Conservation (phyloP, 2,329 filamentous ascomycete species). For the Fusarium sterilihyphosum region DNA sequence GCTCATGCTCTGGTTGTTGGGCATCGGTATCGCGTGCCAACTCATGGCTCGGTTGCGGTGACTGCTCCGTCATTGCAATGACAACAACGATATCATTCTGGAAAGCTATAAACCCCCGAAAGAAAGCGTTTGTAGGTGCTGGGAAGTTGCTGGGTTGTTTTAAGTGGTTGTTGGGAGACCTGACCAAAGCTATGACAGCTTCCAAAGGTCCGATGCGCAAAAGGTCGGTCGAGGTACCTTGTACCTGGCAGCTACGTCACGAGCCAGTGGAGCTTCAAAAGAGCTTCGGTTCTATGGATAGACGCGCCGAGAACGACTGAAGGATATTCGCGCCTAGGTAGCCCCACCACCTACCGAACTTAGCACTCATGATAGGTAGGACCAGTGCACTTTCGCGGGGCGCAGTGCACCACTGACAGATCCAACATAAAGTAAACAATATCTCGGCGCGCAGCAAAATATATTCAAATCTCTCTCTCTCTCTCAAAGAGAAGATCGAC, state of each 20-base stretch:
- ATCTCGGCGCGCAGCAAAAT: constrained; percentile 31
- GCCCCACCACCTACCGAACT: constrained; percentile 32
- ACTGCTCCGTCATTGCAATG: constrained; percentile 55
- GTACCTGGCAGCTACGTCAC: constrained; percentile 48
- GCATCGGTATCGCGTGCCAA: constrained; percentile 30
- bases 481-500: background rate
- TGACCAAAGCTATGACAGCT: constrained; percentile 41
- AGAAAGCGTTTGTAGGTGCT: constrained; percentile 14
- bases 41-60: constrained; percentile 48
- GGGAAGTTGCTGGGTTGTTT: constrained; percentile 17
- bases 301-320: constrained; percentile 26
- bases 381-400: constrained; percentile 23
- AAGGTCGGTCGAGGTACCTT: constrained; percentile 29
- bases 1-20: constrained; percentile 32
- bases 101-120: constrained; percentile 20
- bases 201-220: constrained; percentile 21
- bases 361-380: constrained; percentile 15
- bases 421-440: constrained; percentile 32
- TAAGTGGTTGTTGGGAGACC: constrained; percentile 7
- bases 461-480: constrained; percentile 1
- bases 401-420: constrained; percentile 17
- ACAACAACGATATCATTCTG: constrained; percentile 46
- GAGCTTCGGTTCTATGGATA: constrained; percentile 21
- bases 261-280: constrained; percentile 26
- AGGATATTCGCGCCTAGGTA: constrained; percentile 19